Evolutionary conservation across 1,284 basidiomycete species (phyloP), one percentile per base, ranked within the genome.

Genomic region (Ceratobasidium sp.): DNA sequence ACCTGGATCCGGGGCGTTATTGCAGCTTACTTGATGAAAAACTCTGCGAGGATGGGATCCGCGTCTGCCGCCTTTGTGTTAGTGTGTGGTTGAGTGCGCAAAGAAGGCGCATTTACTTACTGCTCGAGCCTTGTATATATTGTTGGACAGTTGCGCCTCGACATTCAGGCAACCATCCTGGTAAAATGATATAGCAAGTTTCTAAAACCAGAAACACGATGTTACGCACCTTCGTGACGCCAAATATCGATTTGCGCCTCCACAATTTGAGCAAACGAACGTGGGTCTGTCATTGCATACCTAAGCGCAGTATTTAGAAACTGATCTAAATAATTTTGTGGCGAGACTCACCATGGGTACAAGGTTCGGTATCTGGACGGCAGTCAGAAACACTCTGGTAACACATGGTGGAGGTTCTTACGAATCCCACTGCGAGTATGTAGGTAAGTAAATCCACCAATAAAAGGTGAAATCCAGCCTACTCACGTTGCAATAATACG

Each of bases 161-260:
- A 77, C 88, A 89, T 78, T 90, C 88, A 1, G 88, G 88, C 6
- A 90, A 82, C 87, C 87, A 90, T 11, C 88, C 88, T 86, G 76
- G 41, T 48, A 16, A 41, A 11, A 48, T 13, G 13, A 53, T 61
- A 19, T 27, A 46, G 34, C 34, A 34, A 8, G 34, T 34, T 34
- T 34, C 58, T 16, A 14, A 13, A 22, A 37, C 19, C 31, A n/a
- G 41, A 46, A 31, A 19, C 51, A 14, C 24, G 3, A 27, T 27
- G 24, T 9, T 27, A 19, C 4, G n/a, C 11, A 86, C 88, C 89
- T 85, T 90, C 88, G 75, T 90, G 83, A 76, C 86, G 85, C 78
- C 89, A 88, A 41, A 90, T 90, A 79, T 90, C 86, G 74, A 90
- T 86, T 85, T 88, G 86, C 0, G 86, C 88, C 11, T 88, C 82